Evolutionary conservation across 129 eudicot genomes (phyloP).

Genomic region (Chrysanthemum makinoi): DNA sequence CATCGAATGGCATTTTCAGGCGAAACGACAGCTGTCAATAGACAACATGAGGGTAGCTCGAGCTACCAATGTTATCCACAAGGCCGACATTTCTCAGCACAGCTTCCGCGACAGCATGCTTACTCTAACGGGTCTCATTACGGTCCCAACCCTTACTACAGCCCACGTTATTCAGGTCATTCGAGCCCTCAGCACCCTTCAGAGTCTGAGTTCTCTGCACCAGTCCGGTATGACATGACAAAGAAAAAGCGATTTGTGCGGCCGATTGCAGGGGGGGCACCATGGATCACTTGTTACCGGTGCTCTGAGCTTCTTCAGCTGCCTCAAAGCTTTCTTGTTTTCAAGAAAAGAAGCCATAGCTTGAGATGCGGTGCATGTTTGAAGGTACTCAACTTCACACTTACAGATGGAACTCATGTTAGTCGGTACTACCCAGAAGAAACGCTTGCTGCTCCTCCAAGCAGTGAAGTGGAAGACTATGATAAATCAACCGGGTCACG

Average conservation of each 20-base stretch:
- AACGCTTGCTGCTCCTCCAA: conserved; percentile 49
- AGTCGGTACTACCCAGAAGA: conserved; percentile 42
- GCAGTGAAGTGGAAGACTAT: conserved; percentile 63
- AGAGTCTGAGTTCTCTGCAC: conserved; percentile 37
- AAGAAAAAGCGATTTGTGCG: conserved; percentile 51
- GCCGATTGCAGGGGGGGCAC: conserved; percentile 79
- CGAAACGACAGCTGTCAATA: conserved; percentile 36
- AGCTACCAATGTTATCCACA: conserved; percentile 51
- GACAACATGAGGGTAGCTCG: conserved; percentile 43
- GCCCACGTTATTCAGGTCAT: conserved; percentile 32
- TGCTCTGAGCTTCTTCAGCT: conserved; percentile 63
- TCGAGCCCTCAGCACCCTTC: conserved; percentile 36
- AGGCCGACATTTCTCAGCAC: conserved; percentile 48
- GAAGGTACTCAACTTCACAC: conserved; percentile 55
- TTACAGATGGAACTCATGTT: conserved; percentile 41
- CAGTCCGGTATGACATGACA: conserved; percentile 27
- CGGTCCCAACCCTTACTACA: conserved; percentile 33
- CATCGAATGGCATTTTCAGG: conserved; percentile 65
- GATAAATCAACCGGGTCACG: conserved; percentile 17
- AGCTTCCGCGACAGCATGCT: conserved; percentile 41
- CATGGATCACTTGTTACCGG: conserved; percentile 56
- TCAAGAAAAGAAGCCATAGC: conserved; percentile 53
- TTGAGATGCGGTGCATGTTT: conserved; percentile 69
- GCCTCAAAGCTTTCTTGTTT: conserved; percentile 74
- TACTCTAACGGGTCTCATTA: conserved; percentile 30